Evolutionary conservation across 768 basidiomycete species (phyloP), one percentile per base, ranked within the genome.

Genomic region (Boletales sp.): DNA sequence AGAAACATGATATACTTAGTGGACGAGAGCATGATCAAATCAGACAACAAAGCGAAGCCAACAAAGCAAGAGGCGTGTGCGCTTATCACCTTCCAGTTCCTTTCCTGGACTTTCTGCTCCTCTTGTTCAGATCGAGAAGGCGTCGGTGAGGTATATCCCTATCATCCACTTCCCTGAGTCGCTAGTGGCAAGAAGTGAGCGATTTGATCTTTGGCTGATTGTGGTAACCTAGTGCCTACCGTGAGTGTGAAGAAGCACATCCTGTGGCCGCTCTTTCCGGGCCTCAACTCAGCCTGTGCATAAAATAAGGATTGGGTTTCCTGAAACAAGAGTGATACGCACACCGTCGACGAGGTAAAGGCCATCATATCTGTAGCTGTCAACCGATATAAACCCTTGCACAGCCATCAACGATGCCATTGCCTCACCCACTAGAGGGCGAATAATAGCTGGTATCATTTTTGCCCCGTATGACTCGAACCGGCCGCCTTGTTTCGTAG

Each of bases 401-500:
- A 36, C 17, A 21, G 19, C 35, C 10, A 30, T 21, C 15, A 9
- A 42, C 7, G 15, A 30, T 12, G n/a, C 4, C 8, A 15, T 1
- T 39, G 30, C 19, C 59, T 54, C 37, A 70, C 68, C 66, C 68
- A 15, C 15, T 11, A 1, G 17, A 0, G 0, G 66, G 66, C 4
- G 68, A 36, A 31, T 62, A 68, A 43, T 15, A 19, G 34, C 40
- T 64, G 2, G 17, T 4, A 0, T 31, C 11, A 18, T 41, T 61
- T 25, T 21, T 21, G 21, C 21, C 73, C n/a, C 74, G 63, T 28
- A 73, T 40, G 10, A 74, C 73, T 38, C 73, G 67, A 1, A 75
- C 70, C 0, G 71, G 73, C 15, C 57, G 59, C 31, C 49, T 58
- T 1, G 60, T 71, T 15, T 47, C 0, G 17, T 2, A 45, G 5